A percentile compares a stretch with the other conserved stretches of the same genome.
These are phyloP conservation scores for Takashimella koratensis DNA, from an alignment of 1,284 basidiomycete species.

Conservation along the genomic window DNA sequence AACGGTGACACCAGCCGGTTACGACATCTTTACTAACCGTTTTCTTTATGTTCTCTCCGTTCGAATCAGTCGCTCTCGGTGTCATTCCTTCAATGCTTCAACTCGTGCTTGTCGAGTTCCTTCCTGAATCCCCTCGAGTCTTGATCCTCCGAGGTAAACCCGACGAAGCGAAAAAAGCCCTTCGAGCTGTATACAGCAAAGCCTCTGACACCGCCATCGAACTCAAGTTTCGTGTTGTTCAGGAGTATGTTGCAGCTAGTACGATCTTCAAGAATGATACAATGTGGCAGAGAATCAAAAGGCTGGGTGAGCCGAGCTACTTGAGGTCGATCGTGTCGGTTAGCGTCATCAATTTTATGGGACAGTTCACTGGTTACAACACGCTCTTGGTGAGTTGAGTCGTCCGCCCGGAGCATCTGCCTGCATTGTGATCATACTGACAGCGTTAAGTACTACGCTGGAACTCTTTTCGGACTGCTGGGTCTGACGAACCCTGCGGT, in stretches of 20 bases:
- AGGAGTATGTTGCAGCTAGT: slow-evolving; percentile 16
- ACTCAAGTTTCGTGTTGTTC: slow-evolving; percentile 25
- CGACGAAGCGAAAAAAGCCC: slow-evolving; percentile 17
- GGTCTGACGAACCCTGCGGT: slow-evolving; percentile 42
- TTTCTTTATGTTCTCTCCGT: slow-evolving; percentile 32
- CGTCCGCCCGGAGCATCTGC: no score
- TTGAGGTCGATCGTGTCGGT: slow-evolving; percentile 8
- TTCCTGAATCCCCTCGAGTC: slow-evolving; percentile 33
- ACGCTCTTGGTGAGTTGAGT: slow-evolving; percentile 11
- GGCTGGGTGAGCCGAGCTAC: slow-evolving; percentile 15
- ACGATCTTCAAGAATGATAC: not conserved
- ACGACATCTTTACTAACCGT: no score
- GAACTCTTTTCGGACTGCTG: slow-evolving; percentile 39
- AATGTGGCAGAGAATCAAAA: not conserved
- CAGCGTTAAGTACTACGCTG: slow-evolving; percentile 33
- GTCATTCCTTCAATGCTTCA: slow-evolving; percentile 43
- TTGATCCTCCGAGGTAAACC: slow-evolving; percentile 17
- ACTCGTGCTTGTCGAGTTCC: slow-evolving; percentile 27
- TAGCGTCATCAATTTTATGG: not conserved
- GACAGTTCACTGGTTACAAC: slow-evolving; percentile 39
- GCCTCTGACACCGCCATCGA: slow-evolving; percentile 24
- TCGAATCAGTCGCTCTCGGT: slow-evolving; percentile 43
- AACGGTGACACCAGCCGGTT: slow-evolving; percentile 33
- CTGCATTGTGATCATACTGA: not conserved
- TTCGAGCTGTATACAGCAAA: slow-evolving; percentile 22